These are phyloP conservation scores for Dimargaris xerosporica DNA, from an alignment of 192 early-diverging fungal genomes.

Conservation along the genomic window DNA sequence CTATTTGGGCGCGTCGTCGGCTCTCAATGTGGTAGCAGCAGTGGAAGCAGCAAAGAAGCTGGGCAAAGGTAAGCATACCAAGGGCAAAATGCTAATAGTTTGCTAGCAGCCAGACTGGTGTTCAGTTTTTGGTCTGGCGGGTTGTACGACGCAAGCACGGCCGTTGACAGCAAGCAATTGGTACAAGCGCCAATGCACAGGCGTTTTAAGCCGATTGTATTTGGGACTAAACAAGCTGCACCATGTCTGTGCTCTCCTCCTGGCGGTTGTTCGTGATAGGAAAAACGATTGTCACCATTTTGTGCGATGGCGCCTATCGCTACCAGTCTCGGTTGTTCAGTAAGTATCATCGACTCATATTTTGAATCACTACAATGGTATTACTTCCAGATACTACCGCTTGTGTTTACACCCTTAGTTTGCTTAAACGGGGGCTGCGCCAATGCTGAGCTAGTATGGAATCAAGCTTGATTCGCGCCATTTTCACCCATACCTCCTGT, in stretches of 20 bases:
- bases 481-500: neutral
- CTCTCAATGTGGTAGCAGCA: conserved; percentile 86
- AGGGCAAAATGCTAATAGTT: neutral
- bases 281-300: conserved; percentile 66
- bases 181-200: neutral
- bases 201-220: too few relatives aligned
- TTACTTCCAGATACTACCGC: neutral
- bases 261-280: conserved; percentile 13
- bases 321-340: conserved; percentile 72
- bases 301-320: conserved; percentile 81
- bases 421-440: neutral
- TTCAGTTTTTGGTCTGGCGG: too few relatives aligned
- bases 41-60: conserved; percentile 75
- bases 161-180: too few relatives aligned
- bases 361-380: too few relatives aligned
- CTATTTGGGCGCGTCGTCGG: conserved; percentile 81
- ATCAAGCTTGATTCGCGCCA: neutral
- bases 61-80: conserved; percentile 41
- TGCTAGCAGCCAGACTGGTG: too few relatives aligned
- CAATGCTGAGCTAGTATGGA: conserved; percentile 16
- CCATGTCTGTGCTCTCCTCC: neutral
- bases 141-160: too few relatives aligned
- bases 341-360: conserved; percentile 27
- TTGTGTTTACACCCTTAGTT: neutral
- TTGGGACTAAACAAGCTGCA: neutral